Evolutionary conservation across 1,284 basidiomycete genomes (phyloP), one percentile per base, ranked within the genome.

Genomic region (Trametes sp.): DNA sequence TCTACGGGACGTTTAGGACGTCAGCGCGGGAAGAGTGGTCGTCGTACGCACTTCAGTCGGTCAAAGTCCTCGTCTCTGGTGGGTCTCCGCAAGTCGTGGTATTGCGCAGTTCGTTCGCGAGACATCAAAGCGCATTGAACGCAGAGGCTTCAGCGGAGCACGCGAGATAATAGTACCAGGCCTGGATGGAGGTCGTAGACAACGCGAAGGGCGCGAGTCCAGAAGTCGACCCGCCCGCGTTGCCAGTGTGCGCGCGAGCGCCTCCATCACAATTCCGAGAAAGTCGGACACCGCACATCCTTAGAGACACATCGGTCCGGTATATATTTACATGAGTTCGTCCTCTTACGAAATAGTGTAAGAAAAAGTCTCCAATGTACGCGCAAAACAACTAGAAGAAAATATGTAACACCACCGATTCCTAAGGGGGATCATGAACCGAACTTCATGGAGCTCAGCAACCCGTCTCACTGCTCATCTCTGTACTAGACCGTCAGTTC

Each of bases 1-100:
- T 68, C 90, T 92, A 72, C 13, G 3, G 11, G 3, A 5, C 45
- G 46, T 45, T 63, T 19, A 54, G 53, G 36, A 24, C 28, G 16
- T 29, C 33, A 26, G 54, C 28, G 45, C 51, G 31, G 33, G 8
- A 21, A 16, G 35, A 24, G 52, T 23, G 26, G 51, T 28, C 41
- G 38, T 26, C 26, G 36, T 13, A 68, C 74, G 42, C n/a, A 77
- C 76, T 71, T 74, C 52, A 75, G 71, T 38, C 69, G 73, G 48
- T 76, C 75, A 29, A 73, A 55, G 31, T 74, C 73, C 46, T 75
- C 74, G 14, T 71, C 69, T 45, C 66, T 64, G 24, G 64, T 60
- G 48, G 69, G 70, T 36, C 56, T 66, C 44, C 68, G 64, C 51
- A 69, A 60, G 36, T 56, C 64, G 50, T 68, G 60, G 36, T 66